Conservation (phyloP, 805 yeast species). For the Wickerhamomyces sydowiorum region DNA sequence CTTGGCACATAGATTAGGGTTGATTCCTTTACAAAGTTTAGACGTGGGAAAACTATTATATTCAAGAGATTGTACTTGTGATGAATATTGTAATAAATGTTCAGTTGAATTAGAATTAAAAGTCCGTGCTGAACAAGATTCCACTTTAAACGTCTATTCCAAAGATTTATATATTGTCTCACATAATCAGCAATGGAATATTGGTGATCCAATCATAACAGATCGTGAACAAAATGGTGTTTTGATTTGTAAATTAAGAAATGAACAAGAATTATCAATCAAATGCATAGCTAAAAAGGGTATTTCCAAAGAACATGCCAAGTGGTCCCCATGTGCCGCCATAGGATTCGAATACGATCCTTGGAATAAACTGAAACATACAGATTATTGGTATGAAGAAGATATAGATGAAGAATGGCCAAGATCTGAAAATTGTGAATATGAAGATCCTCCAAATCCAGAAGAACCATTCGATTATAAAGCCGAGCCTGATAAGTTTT, state of each 20-base stretch:
- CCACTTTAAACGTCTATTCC: conserved; percentile 86
- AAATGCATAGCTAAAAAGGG: conserved; percentile 97
- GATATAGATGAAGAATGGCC: conserved; percentile 94
- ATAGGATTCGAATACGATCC: conserved; percentile 97
- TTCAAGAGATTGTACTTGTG: conserved; percentile 96
- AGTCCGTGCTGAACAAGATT: conserved; percentile 86
- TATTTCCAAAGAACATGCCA: conserved; percentile 95
- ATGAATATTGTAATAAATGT: conserved; percentile 93
- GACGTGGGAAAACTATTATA: conserved; percentile 82
- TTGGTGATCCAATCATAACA: conserved; percentile 84
- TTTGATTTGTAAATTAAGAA: conserved; percentile 84
- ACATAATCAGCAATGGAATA: conserved; percentile 29
- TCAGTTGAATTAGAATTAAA: conserved; percentile 80
- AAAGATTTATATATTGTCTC: conserved; percentile 58
- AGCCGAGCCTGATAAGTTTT: conserved; percentile 77
- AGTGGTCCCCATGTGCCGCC: conserved; percentile 97
- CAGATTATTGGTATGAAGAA: conserved; percentile 95
- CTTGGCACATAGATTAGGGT: conserved; percentile 88
- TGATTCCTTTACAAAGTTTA: conserved; percentile 80
- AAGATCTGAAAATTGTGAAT: conserved; percentile 75
- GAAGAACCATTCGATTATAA: conserved; percentile 81
- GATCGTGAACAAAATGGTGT: conserved; percentile 79
- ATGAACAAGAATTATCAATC: conserved; percentile 84
- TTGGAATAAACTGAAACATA: conserved; percentile 95
- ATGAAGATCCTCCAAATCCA: conserved; percentile 92